phyloP scores from a whole-genome alignment of 2,329 filamentous ascomycete genomes.

The Lachnellula suecica region DNA sequence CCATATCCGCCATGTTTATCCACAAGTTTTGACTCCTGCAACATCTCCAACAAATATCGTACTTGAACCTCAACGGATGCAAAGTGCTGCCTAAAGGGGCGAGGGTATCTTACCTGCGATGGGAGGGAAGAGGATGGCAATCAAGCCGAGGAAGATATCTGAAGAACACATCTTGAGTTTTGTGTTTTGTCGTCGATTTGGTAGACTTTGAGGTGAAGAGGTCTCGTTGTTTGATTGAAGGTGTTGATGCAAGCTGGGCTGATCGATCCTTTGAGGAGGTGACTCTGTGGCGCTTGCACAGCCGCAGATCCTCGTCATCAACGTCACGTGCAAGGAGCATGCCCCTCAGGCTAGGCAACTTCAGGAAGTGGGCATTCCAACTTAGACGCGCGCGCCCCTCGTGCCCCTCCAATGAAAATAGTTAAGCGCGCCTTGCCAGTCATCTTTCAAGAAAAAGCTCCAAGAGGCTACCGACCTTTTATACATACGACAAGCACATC shows the following conservation, averaged over 20 bases:
- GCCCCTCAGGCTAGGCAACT: too few relatives aligned
- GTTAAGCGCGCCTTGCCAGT: background rate
- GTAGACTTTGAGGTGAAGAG: background rate
- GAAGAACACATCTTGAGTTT: slow-evolving; percentile 52
- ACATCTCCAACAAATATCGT: background rate
- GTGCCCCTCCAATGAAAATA: background rate
- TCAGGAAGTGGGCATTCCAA: too few relatives aligned
- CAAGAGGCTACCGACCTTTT: background rate
- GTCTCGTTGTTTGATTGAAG: background rate
- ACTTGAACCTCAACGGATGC: background rate
- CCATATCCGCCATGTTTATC: background rate
- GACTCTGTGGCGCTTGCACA: background rate
- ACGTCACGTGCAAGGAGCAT: background rate
- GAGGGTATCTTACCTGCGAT: slow-evolving; percentile 53
- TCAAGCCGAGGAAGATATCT: slow-evolving; percentile 63
- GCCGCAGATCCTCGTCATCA: background rate
- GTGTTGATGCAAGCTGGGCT: background rate
- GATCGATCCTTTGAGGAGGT: background rate
- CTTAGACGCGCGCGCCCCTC: background rate
- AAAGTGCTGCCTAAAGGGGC: background rate
- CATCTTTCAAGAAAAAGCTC: background rate
- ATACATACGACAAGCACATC: background rate
- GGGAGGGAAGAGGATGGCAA: slow-evolving; percentile 66
- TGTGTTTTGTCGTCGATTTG: background rate
- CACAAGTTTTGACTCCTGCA: background rate